Base-by-base conservation (phyloP, 805 yeast genomes). In the Ogataea kodamae region DNA sequence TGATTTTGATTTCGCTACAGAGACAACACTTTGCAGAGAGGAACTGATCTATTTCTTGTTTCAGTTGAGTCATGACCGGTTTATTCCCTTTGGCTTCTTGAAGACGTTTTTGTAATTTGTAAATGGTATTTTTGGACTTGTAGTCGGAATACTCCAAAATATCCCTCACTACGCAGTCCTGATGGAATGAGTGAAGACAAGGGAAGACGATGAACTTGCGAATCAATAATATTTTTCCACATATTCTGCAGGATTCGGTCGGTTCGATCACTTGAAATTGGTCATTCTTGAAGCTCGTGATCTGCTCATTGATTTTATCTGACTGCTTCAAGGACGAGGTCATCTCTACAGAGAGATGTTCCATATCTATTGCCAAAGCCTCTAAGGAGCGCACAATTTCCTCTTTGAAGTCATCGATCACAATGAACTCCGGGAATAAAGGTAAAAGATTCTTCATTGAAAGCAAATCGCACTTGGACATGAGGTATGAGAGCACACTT, bases 161-260 rank as follows among this genome's bases (percentile, higher is more conserved):
- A 22, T 64, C 64, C 37, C 74, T 71, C 5, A 82, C 73, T n/a
- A 87, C 57, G 62, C 98, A 92, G 54, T 88, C 96, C 32, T 78
- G 79, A 54, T 92, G 97, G 61, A 85, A 83, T 5, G 85, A 76
- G 55, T 92, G 98, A 37, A 74, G 81, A 54, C 98, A 92, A 0
- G 96, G 96, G 52, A 86, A 92, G 5, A 79, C 76, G 34, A 80
- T 70, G 47, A 88, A 88, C 52, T 77, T 82, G 37, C 87, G 72
- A 4, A 79, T 73, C 3, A 86, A 70, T 27, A 90, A 63, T 6
- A 92, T 70, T 45, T 71, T 71, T n/a, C 66, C 61, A 57, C 97
- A 90, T 3, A 76, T 45, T 25, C 71, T 63, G 61, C 98, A 92
- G 1, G 90, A 73, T 43, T 81, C 92, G 2, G 92, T 94, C 0